Conservation (phyloP, 2,329 filamentous ascomycete species). For the Penicillium digitatum region DNA sequence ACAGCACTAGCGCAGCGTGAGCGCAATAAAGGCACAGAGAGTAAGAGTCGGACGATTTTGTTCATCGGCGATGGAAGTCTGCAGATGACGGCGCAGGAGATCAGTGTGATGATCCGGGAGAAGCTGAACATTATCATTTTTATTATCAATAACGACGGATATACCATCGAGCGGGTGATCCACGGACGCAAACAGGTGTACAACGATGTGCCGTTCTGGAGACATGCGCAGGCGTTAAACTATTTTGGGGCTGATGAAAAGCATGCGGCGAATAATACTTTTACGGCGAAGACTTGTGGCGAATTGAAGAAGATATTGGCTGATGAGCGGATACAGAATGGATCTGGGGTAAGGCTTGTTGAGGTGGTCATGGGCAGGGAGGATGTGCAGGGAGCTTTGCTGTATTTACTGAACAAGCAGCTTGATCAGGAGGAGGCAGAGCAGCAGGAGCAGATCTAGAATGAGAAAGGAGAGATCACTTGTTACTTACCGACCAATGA, state of each 20-base stretch:
- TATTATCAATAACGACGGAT: constrained; percentile 58
- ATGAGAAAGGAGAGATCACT: not conserved
- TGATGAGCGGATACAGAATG: constrained; percentile 36
- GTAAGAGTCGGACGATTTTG: constrained; percentile 50
- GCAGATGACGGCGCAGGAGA: constrained; percentile 63
- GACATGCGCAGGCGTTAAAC: constrained; percentile 48
- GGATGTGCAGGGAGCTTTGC: constrained; percentile 35
- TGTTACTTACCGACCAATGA: not conserved
- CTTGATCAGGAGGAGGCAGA: constrained; percentile 24
- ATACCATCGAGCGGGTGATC: constrained; percentile 57
- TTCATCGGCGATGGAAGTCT: constrained; percentile 63
- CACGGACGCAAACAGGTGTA: constrained; percentile 53
- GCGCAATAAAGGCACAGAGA: constrained; percentile 17
- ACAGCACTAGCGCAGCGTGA: constrained; percentile 50
- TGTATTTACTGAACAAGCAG: constrained; percentile 32
- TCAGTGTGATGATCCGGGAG: constrained; percentile 59
- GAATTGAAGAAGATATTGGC: constrained; percentile 44
- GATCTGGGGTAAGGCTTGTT: constrained; percentile 40
- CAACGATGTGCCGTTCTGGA: constrained; percentile 55
- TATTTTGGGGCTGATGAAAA: constrained; percentile 47
- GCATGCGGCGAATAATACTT: constrained; percentile 40
- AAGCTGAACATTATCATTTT: constrained; percentile 50
- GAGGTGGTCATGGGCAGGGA: constrained; percentile 42
- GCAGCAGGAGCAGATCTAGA: not conserved
- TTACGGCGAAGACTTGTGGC: constrained; percentile 43